These are phyloP conservation scores for Xylaria grammica DNA, from an alignment of 495 filamentous ascomycete species.

Conservation along the genomic window DNA sequence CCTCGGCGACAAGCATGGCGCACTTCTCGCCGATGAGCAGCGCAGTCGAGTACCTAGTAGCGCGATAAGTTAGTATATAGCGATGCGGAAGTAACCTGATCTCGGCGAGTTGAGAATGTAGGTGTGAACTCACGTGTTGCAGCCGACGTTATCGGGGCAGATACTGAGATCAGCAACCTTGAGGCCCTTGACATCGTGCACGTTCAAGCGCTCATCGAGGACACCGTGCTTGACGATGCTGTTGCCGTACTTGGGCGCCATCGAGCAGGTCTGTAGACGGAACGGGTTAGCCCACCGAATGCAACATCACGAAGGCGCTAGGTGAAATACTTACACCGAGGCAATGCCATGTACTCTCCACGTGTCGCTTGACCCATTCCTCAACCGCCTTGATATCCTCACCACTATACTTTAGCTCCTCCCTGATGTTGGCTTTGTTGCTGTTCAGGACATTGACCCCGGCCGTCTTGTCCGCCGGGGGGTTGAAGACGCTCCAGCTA, in stretches of 20 bases:
- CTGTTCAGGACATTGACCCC: slow-evolving; percentile 53
- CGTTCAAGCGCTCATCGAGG: slow-evolving; percentile 78
- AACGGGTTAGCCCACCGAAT: slow-evolving; percentile 16
- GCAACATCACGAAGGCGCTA: neutral
- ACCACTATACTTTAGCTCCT: slow-evolving; percentile 68
- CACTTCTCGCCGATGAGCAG: slow-evolving; percentile 86
- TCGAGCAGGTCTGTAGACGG: slow-evolving; percentile 70
- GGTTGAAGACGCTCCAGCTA: slow-evolving; percentile 52
- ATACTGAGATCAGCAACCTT: slow-evolving; percentile 84
- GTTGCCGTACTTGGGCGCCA: slow-evolving; percentile 80
- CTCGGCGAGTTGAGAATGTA: neutral
- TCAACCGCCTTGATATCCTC: slow-evolving; percentile 73
- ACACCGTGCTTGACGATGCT: slow-evolving; percentile 82
- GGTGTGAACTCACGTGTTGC: slow-evolving; percentile 66
- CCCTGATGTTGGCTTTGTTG: slow-evolving; percentile 59
- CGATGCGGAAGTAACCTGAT: neutral
- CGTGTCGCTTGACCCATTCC: slow-evolving; percentile 78
- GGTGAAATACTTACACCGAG: slow-evolving; percentile 49
- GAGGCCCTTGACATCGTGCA: slow-evolving; percentile 78
- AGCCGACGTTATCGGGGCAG: slow-evolving; percentile 82
- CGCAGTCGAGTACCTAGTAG: slow-evolving; percentile 65
- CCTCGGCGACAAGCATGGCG: slow-evolving; percentile 72
- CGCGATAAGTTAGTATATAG: slow-evolving; percentile 11
- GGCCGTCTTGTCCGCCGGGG: slow-evolving; percentile 50
- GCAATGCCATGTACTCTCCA: slow-evolving; percentile 81